Base-by-base conservation (phyloP, 257 asterid species). In the Rauvolfia tetraphylla region DNA sequence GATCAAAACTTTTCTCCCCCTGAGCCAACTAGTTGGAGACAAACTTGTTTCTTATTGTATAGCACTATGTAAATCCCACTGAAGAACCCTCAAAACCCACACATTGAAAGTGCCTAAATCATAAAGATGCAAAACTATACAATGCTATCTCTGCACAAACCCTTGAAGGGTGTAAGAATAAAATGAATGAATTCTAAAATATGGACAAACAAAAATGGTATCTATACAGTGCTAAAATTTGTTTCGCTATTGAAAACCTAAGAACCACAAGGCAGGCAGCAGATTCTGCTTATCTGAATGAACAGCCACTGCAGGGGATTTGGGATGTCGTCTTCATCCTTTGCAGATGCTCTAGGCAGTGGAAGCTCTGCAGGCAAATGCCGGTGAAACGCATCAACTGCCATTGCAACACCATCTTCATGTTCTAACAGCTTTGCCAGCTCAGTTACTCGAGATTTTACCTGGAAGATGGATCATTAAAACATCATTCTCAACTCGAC, bases 391-490 rank as follows among this genome's bases (percentile, higher is more conserved):
- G 97, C 97, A 59, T 91, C 92, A 17, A 95, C 97, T 65, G 99
- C 99, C 11, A 84, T 90, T 25, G 96, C 97, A 12, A 93, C 97
- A 33, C 99, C 99, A 27, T 95, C 99, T 86, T 95, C 98, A 12
- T 85, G 83, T 68, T 88, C 86, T 39, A 95, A 84, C 4, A 87
- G 62, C 71, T 62, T 84, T 31, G 97, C 97, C 68, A 95, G 27
- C 75, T 93, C 96, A 85, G 76, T 83, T 27, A 89, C 95, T 76
- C 83, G 93, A 8, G 97, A 86, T 83, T 93, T 93, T 71, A 93
- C 97, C 99, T 95, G 88, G 39, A 81, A 22, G 38, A 15, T 29
- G 36, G 58, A 42, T 54, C 39, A 42, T 29, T 18, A 22, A 44
- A 68, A 56, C 46, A 71, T 15, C 31, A 59, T 57, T 38, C 34